These are phyloP conservation scores for Coemansia sp. DNA, from an alignment of 192 early-diverging fungal genomes.

Conservation along the genomic window DNA sequence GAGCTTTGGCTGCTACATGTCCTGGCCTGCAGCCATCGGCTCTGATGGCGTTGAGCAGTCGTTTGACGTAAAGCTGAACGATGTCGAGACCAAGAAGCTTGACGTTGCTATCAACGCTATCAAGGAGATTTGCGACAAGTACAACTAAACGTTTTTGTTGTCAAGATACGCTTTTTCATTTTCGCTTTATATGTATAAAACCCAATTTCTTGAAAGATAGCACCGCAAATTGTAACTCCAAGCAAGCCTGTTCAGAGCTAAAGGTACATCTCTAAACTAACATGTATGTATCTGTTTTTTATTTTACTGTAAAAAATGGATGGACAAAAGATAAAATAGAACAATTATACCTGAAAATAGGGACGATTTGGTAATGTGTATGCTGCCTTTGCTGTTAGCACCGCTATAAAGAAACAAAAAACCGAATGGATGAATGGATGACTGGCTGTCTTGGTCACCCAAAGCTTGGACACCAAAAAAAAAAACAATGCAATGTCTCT, in stretches of 20 bases:
- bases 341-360: not conserved
- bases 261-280: too few relatives aligned
- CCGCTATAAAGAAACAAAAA: not conserved
- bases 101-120: conserved; percentile 56
- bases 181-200: not conserved
- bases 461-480: too few relatives aligned
- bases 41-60: conserved; percentile 68
- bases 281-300: not conserved
- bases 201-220: too few relatives aligned
- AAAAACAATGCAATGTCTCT: not conserved
- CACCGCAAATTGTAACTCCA: too few relatives aligned
- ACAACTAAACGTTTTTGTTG: too few relatives aligned
- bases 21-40: conserved; percentile 79
- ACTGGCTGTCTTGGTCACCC: too few relatives aligned
- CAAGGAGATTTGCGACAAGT: conserved; percentile 58
- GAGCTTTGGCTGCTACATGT: conserved; percentile 63
- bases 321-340: too few relatives aligned
- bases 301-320: too few relatives aligned
- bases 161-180: not conserved
- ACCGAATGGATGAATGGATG: not conserved
- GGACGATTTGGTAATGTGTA: not conserved
- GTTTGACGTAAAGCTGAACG: conserved; percentile 65
- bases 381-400: not conserved
- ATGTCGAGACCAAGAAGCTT: conserved; percentile 62
- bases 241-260: too few relatives aligned